Evolutionary conservation across 1,139 yeast genomes (phyloP), one percentile per base, ranked within the genome.

Genomic region (Taphrina pruni): DNA sequence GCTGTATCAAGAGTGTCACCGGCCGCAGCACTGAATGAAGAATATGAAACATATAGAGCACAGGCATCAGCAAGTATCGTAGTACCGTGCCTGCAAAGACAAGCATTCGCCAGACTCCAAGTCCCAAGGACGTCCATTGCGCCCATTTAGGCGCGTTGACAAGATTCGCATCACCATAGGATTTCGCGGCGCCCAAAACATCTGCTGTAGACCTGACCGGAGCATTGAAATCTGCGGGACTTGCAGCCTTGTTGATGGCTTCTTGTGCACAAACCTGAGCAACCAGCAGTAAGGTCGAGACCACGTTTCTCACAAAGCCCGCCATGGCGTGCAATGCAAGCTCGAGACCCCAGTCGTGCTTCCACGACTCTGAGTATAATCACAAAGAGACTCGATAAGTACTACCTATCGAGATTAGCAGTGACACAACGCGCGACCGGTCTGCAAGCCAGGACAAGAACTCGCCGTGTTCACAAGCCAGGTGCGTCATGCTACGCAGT

Each of bases 91-190:
- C 39, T 6, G 43, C 46, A 39, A 58, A 58, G 32, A 58, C 32
- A 9, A 58, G 26, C 41, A 58, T 14, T 11, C 62, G 38, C 62
- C 62, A 58, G 39, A 58, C 54, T 2, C 26, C 62, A 20, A 58
- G 62, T 17, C 62, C 62, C 8, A 58, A 41, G 14, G 62, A 58
- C 11, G 62, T 58, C 52, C 39, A 26, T 17, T 58, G 62, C 39
- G 39, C 54, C 62, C 62, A 58, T 3, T 58, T 58, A 5, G 62
- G 62, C 6, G 62, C 54, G n/a, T 45, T 45, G 21, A 58, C 62
- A 14, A 45, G 62, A 14, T 58, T 39, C 17, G 62, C 62, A 32
- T 58, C 43, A 14, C 54, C 62, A 45, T 21, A 58, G 6, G 51
- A 11, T 8, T 32, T 21, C 21, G 62, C 41, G 6, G 51, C 5